Conservation (phyloP, 2,329 filamentous ascomycete genomes). For the Sporothrix pseudoabietina region DNA sequence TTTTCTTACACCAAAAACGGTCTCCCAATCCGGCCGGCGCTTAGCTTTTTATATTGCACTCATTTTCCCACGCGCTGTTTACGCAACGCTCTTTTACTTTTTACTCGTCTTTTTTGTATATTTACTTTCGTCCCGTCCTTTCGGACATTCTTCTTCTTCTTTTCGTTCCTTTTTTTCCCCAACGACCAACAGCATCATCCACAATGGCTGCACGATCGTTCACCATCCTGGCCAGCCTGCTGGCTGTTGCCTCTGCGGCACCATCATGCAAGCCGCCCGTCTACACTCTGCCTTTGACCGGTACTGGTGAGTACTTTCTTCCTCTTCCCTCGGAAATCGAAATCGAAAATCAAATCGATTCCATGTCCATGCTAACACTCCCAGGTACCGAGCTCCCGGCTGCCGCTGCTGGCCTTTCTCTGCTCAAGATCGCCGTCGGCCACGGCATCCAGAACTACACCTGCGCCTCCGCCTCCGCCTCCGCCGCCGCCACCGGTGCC, state of each 20-base stretch:
- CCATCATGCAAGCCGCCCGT: conserved; percentile 33
- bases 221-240: conserved; percentile 30
- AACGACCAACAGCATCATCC: conserved; percentile 14
- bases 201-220: conserved; percentile 30
- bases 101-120: conserved; percentile 18
- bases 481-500: conserved; percentile 51
- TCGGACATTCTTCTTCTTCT: conserved; percentile 10
- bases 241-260: conserved; percentile 32
- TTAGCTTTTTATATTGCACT: conserved; percentile 28
- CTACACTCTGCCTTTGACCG: conserved; percentile 39
- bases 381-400: conserved; percentile 50
- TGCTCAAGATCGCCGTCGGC: conserved; percentile 62
- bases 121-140: not conserved
- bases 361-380: not conserved
- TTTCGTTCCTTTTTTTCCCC: not conserved
- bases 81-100: not conserved
- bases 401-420: conserved; percentile 44
- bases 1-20: conserved; percentile 23
- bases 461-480: conserved; percentile 48
- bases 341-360: too few species aligned
- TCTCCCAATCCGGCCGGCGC: conserved; percentile 27
- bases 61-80: conserved; percentile 27
- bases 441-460: conserved; percentile 72
- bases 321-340: not conserved
- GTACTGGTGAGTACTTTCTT: conserved; percentile 40